These are phyloP conservation scores for Suhomyces panamericanus DNA, from an alignment of 1,139 yeast genomes.

Conservation along the genomic window DNA sequence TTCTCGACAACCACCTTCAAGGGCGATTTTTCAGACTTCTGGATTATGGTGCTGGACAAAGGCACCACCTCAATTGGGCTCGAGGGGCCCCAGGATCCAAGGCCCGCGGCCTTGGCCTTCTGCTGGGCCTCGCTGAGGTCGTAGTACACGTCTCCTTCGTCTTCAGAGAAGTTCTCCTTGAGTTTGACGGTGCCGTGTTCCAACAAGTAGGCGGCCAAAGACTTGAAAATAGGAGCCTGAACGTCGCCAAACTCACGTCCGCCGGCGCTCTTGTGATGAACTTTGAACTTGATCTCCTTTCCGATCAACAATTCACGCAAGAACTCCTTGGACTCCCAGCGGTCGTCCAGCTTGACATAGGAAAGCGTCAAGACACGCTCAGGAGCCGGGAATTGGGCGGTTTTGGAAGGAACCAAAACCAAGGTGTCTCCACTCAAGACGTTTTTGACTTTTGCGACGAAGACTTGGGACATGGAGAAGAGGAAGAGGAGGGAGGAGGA, in stretches of 20 bases:
- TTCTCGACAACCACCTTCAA: conserved; percentile 66
- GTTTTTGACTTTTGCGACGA: conserved; percentile 63
- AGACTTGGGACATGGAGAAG: conserved; percentile 21
- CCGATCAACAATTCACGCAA: conserved; percentile 68
- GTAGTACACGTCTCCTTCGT: conserved; percentile 35
- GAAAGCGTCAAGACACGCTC: conserved; percentile 68
- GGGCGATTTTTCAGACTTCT: conserved; percentile 41
- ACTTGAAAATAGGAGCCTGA: conserved; percentile 61
- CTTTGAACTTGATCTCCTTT: conserved; percentile 62
- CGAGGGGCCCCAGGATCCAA: conserved; percentile 56
- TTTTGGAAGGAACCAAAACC: conserved; percentile 57
- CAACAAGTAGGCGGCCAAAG: conserved; percentile 58
- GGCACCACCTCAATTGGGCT: conserved; percentile 24
- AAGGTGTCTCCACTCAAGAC: conserved; percentile 77
- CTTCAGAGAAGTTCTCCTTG: conserved; percentile 51
- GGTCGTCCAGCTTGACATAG: conserved; percentile 55
- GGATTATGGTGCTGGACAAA: conserved; percentile 40
- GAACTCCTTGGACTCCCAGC: conserved; percentile 61
- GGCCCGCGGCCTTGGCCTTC: conserved; percentile 47
- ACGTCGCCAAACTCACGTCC: conserved; percentile 76
- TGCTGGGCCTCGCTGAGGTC: conserved; percentile 42
- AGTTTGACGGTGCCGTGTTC: conserved; percentile 63
- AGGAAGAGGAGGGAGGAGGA: background rate
- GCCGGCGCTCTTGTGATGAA: conserved; percentile 49
- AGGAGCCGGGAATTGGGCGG: conserved; percentile 46